These are phyloP conservation scores for Thermochaetoides thermophila DNA, from an alignment of 495 filamentous ascomycete genomes.

Conservation along the genomic window DNA sequence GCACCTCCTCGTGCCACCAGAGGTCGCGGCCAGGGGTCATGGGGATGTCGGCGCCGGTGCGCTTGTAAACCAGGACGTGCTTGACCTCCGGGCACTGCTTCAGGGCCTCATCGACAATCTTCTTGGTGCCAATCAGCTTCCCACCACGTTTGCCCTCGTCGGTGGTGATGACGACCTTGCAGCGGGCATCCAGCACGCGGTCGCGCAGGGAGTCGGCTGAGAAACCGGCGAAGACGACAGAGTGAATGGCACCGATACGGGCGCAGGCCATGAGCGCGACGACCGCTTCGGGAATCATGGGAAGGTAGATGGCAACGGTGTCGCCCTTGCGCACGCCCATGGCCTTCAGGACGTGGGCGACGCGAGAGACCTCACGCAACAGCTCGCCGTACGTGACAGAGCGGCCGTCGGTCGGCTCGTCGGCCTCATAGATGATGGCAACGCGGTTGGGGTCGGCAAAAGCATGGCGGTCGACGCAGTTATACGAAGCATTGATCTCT, in stretches of 20 bases:
- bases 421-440: conserved; percentile 97
- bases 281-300: conserved; percentile 95
- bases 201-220: conserved; percentile 93
- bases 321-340: conserved; percentile 97
- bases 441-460: conserved; percentile 81
- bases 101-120: conserved; percentile 95
- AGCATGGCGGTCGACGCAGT: conserved; percentile 93
- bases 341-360: conserved; percentile 73
- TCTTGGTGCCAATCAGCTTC: conserved; percentile 96
- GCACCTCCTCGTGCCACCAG: conserved; percentile 98
- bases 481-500: conserved; percentile 87
- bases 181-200: conserved; percentile 80
- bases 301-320: conserved; percentile 91
- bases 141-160: conserved; percentile 97
- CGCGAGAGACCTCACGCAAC: conserved; percentile 76
- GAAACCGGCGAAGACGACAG: conserved; percentile 97
- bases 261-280: conserved; percentile 82
- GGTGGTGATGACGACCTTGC: conserved; percentile 85
- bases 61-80: conserved; percentile 81
- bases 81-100: conserved; percentile 90
- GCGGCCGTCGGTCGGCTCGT: conserved; percentile 77
- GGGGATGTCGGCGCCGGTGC: conserved; percentile 85
- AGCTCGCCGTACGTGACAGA: conserved; percentile 89
- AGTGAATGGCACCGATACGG: conserved; percentile 92
- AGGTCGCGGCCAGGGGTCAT: conserved; percentile 78